phyloP scores from a whole-genome alignment of 495 filamentous ascomycete species.

The Aspergillus cavernicola region DNA sequence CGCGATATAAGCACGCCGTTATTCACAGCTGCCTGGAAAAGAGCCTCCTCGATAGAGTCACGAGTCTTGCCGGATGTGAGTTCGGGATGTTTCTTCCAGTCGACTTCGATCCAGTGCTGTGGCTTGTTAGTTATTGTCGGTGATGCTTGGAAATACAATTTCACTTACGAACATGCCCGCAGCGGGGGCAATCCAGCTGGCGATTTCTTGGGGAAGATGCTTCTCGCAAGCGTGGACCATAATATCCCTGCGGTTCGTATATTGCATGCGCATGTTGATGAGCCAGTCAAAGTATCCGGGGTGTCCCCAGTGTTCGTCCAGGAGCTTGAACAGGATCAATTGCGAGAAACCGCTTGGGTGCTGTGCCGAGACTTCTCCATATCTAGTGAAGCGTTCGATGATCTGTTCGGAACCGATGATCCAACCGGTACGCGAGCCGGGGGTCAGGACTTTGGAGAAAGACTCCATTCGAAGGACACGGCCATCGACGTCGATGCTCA shows the following conservation, averaged over 20 bases:
- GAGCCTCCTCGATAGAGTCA: conserved; percentile 74
- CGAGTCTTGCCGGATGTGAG: conserved; percentile 51
- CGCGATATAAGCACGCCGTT: conserved; percentile 71
- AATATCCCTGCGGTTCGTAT: conserved; percentile 71
- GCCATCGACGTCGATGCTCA: conserved; percentile 62
- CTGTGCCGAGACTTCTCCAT: conserved; percentile 76
- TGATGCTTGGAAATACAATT: background rate
- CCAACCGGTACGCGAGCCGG: conserved; percentile 61
- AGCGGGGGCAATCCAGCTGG: conserved; percentile 75
- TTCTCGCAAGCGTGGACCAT: conserved; percentile 81
- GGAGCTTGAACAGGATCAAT: conserved; percentile 76
- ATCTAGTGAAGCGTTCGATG: conserved; percentile 70
- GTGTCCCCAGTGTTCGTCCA: conserved; percentile 95
- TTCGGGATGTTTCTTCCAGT: conserved; percentile 69
- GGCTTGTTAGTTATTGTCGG: conserved; percentile 1
- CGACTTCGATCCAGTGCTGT: conserved; percentile 79
- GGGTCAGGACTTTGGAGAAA: conserved; percentile 65
- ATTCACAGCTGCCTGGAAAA: conserved; percentile 70
- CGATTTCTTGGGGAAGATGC: conserved; percentile 70
- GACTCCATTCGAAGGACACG: conserved; percentile 66
- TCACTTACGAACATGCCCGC: conserved; percentile 95
- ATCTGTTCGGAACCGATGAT: conserved; percentile 74
- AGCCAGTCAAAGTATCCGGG: conserved; percentile 89
- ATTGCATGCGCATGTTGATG: conserved; percentile 76
- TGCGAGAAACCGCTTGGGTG: conserved; percentile 82